Evolutionary conservation across 768 basidiomycete species (phyloP), one percentile per base, ranked within the genome.

Genomic region (Boletus fagicola): DNA sequence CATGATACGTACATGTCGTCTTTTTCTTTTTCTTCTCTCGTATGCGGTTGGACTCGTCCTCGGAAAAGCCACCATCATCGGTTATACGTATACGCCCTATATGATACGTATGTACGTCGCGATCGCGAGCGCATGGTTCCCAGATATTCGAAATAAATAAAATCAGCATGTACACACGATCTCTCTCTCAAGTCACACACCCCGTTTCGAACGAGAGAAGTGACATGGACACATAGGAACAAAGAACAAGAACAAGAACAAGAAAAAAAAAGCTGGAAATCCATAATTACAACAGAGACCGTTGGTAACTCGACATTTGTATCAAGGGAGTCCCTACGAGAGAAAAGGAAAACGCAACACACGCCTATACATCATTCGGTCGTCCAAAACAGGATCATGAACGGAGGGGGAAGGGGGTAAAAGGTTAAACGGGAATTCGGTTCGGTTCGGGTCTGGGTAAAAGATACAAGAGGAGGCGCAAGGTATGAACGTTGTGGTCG

Each of bases 231-330:
- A n/a, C n/a, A n/a, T n/a, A n/a, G n/a, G n/a, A n/a, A n/a, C n/a
- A n/a, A n/a, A 6, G 13, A 20, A 22, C 15, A 45, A 31, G 35
- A 30, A 30, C 30, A 9, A 30, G 30, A 30, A 30, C 30, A 30
- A 26, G 18, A 10, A 28, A 11, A n/a, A 9, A 18, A 18, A 28
- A 28, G 4, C 4, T 2, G 26, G 4, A 11, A 13, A 58, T 55
- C 36, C 58, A 56, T 52, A 30, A 57, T 61, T 68, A 70, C 68
- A 70, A 68, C 60, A 68, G 40, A 49, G n/a, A 51, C 50, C 54
- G 48, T 57, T 39, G 42, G 36, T 67, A n/a, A 59, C 52, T 42
- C 46, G 51, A 57, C 56, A 40, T 47, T 61, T 26, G 35, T 46
- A 56, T 62, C 51, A 49, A 44, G 18, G 46, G 15, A 45, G 40